Base-by-base conservation (phyloP, 768 basidiomycete genomes). In the Neoboletus brunneissimus region DNA sequence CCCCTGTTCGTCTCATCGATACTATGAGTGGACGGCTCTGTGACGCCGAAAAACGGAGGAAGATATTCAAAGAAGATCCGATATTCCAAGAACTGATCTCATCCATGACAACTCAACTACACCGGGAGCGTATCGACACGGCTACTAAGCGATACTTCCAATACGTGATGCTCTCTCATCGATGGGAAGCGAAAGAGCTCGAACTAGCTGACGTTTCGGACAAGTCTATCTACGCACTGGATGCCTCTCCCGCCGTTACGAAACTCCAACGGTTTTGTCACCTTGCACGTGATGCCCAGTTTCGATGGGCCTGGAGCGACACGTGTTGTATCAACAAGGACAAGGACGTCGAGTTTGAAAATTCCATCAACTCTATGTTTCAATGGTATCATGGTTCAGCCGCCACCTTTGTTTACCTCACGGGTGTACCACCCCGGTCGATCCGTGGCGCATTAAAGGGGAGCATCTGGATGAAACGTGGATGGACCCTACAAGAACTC, bases 401-500 rank as follows among this genome's bases (percentile, higher is more conserved):
- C 0, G 57, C 62, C 12, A 67, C 65, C 22, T 32, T 66, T 7
- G 62, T 66, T 38, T 61, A 64, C 38, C 65, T 66, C 23, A 29
- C 27, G 2, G 57, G 41, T 4, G 55, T 67, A 34, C 56, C 61
- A 13, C 56, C 61, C 37, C 38, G 3, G 13, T 35, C 53, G 45
- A 47, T 51, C 23, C 56, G 40, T 23, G 64, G 59, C 11, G 54
- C 48, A 37, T 22, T 66, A 1, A 54, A 48, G 20, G 4, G n/a
- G 27, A 64, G 65, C 3, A 3, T 52, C 22, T 66, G 65, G 65
- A 59, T 66, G 59, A 57, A 8, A 8, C 62, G 65, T 4, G 62
- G 65, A 37, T 67, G 65, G 65, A 66, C 65, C 3, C 29, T 66
- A 5, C 65, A 66, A 23, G 65, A 66, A 25, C 59, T 66, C 9